Evolutionary conservation across 257 asterid genomes (phyloP).

Genomic region (Solanum habrochaites): DNA sequence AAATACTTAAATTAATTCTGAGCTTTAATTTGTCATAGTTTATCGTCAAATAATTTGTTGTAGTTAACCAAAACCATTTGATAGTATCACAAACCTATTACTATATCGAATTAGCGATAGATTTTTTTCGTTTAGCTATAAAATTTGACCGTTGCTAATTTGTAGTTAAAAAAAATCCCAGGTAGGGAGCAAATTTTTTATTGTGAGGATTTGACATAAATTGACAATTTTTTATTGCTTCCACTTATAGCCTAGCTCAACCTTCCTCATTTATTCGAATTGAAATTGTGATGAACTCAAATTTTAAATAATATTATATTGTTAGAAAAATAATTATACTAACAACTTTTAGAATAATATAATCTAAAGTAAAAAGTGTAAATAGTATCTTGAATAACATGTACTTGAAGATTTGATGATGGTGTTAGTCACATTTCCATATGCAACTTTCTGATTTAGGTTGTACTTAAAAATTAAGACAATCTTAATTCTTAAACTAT

Average conservation of each 20-base stretch:
- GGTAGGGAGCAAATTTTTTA: not conserved
- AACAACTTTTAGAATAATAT: not conserved
- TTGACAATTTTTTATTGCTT: not conserved
- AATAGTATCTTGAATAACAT: not conserved
- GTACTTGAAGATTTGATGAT: slow-evolving; percentile 1
- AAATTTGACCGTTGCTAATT: not conserved
- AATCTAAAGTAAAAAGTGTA: not conserved
- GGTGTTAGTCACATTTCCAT: slow-evolving; percentile 15
- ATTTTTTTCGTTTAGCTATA: not conserved
- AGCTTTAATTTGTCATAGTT: not conserved
- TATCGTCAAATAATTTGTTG: not conserved
- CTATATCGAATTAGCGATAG: not conserved
- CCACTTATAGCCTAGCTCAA: not conserved
- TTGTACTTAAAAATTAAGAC: not conserved
- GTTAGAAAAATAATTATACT: not conserved
- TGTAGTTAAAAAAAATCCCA: not conserved
- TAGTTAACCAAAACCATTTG: not conserved
- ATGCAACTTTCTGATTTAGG: not conserved
- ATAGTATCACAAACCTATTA: not conserved
- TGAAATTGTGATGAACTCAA: not conserved
- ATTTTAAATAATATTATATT: not conserved
- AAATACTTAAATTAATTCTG: too few relatives aligned
- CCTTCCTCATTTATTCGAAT: not conserved
- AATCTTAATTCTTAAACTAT: not conserved
- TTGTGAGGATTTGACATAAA: not conserved